A percentile compares a stretch with the other conserved stretches of the same genome.
Evolutionary conservation across 257 asterid genomes (phyloP).

Genomic region (Lantana camara): DNA sequence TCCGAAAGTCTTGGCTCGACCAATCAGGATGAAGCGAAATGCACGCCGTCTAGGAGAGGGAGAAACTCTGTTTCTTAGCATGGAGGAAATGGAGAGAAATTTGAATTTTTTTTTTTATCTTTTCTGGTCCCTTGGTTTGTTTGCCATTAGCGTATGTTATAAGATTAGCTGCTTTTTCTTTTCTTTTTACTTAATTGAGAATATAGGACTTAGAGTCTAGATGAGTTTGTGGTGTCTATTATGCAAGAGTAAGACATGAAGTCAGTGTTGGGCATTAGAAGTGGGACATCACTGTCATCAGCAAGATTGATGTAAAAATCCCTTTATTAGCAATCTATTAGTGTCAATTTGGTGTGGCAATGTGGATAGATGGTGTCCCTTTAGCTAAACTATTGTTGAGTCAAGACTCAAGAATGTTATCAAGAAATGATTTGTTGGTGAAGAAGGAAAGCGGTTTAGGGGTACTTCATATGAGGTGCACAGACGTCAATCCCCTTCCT

Average conservation of each 20-base stretch:
- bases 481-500: no score
- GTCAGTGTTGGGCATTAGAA: slow-evolving; percentile 21
- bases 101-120: slow-evolving; percentile 15
- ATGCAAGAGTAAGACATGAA: slow-evolving; percentile 24
- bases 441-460: background rate
- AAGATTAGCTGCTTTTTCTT: slow-evolving; percentile 21
- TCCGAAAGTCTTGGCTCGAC: slow-evolving; percentile 82
- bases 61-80: slow-evolving; percentile 85
- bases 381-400: background rate
- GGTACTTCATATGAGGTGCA: background rate
- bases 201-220: slow-evolving; percentile 39
- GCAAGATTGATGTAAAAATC: slow-evolving; percentile 23
- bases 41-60: slow-evolving; percentile 70
- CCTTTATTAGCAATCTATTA: background rate
- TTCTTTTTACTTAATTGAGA: slow-evolving; percentile 12
- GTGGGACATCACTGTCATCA: background rate
- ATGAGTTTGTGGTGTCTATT: slow-evolving; percentile 31
- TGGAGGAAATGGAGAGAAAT: background rate
- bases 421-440: background rate
- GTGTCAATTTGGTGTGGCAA: background rate
- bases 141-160: slow-evolving; percentile 24
- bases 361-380: background rate
- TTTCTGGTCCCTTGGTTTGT: background rate
- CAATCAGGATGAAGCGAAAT: slow-evolving; percentile 64
- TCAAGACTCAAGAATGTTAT: background rate